Conservation (phyloP, 2,329 filamentous ascomycete genomes). For the Beauveria sp. region DNA sequence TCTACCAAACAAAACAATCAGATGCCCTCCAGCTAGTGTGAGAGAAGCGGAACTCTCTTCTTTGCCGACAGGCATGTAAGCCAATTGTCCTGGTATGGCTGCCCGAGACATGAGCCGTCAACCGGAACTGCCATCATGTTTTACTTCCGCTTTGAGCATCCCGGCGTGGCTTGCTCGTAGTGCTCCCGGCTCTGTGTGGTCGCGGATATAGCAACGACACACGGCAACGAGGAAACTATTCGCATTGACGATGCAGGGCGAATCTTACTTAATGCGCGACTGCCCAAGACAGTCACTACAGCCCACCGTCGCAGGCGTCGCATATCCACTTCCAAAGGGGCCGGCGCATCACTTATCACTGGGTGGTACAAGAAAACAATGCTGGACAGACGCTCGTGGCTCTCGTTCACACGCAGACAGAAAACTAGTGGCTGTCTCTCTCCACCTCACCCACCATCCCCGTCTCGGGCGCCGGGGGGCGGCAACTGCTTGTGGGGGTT, state of each 20-base stretch:
- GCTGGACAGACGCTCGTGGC: neutral
- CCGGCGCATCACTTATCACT: neutral
- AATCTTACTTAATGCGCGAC: neutral
- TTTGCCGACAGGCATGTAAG: constrained; percentile 3
- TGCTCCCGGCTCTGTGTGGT: neutral
- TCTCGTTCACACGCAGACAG: neutral
- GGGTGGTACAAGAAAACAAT: neutral
- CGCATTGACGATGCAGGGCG: neutral
- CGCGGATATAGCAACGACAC: neutral
- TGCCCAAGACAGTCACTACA: neutral
- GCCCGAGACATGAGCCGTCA: constrained; percentile 1
- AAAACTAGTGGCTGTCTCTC: constrained; percentile 2
- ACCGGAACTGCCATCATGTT: neutral
- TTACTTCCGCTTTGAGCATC: constrained; percentile 10
- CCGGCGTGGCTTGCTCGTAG: constrained; percentile 4
- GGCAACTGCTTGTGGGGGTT: constrained; percentile 2
- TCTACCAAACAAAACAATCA: neutral
- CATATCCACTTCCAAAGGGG: neutral
- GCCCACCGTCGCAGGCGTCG: neutral
- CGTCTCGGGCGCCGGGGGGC: neutral
- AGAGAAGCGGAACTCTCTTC: neutral
- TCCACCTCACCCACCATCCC: constrained; percentile 5
- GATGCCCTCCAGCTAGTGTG: neutral
- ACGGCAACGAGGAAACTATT: neutral
- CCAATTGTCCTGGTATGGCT: constrained; percentile 4